Conservation (phyloP, 1,284 basidiomycete species). For the Boletus smithii region DNA sequence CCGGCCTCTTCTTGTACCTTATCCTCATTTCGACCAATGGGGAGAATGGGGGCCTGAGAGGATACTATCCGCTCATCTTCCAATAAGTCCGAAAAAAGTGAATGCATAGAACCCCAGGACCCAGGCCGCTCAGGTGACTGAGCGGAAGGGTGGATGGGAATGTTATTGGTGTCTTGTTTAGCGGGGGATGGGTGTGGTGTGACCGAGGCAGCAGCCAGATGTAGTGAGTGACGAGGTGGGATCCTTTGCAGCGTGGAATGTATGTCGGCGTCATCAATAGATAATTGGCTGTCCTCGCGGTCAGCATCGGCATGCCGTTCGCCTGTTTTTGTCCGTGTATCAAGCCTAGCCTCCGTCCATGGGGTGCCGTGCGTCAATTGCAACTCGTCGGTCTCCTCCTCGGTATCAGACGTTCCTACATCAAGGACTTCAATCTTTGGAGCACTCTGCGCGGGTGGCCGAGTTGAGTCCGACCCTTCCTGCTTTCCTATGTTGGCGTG, state of each 20-base stretch:
- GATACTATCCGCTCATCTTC: not conserved
- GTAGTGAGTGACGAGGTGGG: not conserved
- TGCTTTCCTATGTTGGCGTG: not conserved
- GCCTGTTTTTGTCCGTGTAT: not conserved
- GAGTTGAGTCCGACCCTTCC: not conserved
- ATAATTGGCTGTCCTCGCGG: not conserved
- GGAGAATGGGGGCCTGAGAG: not conserved
- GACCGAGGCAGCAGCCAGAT: not conserved
- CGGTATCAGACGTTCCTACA: constrained; percentile 7
- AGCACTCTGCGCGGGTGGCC: constrained; percentile 1
- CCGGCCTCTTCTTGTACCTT: not conserved
- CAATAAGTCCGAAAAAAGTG: constrained; percentile 24
- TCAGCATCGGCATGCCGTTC: not conserved
- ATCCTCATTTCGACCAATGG: not conserved
- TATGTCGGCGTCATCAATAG: constrained; percentile 4
- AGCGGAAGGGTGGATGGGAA: not conserved
- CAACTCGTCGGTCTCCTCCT: constrained; percentile 14
- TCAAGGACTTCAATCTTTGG: constrained; percentile 12
- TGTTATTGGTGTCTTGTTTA: not conserved
- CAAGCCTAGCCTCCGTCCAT: not conserved
- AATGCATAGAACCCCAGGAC: constrained; percentile 23
- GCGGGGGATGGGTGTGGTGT: not conserved
- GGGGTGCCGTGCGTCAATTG: not conserved
- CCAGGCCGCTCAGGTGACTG: not conserved
- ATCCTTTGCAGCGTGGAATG: not conserved